Percentiles rank a stretch among this genome's conserved stretches.
Conservation (phyloP, 2,329 filamentous ascomycete species). For the Diaporthe ampelina region DNA sequence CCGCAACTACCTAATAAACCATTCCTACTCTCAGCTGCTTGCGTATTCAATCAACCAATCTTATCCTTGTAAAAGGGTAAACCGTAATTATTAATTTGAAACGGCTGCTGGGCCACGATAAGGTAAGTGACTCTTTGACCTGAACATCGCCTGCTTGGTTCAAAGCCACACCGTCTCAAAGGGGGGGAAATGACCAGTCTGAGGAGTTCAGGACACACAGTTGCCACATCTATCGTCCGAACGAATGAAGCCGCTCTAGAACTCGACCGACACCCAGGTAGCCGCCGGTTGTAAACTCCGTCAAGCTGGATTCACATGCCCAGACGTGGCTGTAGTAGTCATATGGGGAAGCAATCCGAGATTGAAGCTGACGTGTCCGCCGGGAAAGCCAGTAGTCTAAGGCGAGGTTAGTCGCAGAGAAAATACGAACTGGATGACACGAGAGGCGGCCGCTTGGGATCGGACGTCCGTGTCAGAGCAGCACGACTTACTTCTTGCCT, state of each 20-base stretch:
- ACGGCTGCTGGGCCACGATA: neutral
- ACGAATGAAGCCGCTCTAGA: neutral
- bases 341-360: slow-evolving; percentile 38
- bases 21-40: neutral
- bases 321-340: neutral
- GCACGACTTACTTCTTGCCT: slow-evolving; percentile 36
- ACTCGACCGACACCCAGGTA: too few relatives aligned
- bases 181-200: too few relatives aligned
- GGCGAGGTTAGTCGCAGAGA: neutral
- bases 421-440: neutral
- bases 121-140: neutral
- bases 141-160: neutral
- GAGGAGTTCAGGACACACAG: too few relatives aligned
- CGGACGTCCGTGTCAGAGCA: neutral
- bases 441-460: neutral
- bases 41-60: neutral
- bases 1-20: neutral
- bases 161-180: too few relatives aligned
- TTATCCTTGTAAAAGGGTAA: too few relatives aligned
- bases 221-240: neutral
- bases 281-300: neutral
- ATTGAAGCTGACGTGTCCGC: slow-evolving; percentile 37
- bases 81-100: neutral
- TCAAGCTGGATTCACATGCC: neutral
- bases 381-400: slow-evolving; percentile 35